A percentile compares a stretch with the other conserved stretches of the same genome.
phyloP scores from a whole-genome alignment of 345 rosid species.

The Ceriops decandra region DNA sequence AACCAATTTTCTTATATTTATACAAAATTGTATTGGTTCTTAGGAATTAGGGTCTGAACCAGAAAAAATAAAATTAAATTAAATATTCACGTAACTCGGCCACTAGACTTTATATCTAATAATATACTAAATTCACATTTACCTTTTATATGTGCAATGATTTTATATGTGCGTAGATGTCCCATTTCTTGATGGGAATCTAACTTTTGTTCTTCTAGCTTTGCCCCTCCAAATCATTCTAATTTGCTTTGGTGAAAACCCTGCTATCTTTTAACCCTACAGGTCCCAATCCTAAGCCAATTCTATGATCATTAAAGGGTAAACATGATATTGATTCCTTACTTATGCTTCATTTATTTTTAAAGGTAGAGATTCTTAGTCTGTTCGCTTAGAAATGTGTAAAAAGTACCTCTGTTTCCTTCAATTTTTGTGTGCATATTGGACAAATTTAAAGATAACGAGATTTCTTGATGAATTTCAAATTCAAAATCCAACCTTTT shows the following conservation, averaged over 20 bases:
- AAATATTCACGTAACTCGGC: too few relatives aligned
- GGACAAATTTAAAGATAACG: neutral
- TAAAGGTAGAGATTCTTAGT: neutral
- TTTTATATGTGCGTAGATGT: neutral
- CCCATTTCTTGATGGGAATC: slow-evolving; percentile 7
- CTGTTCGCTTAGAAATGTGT: neutral
- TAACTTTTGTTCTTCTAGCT: neutral
- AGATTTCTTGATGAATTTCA: slow-evolving; percentile 7
- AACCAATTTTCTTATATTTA: too few relatives aligned
- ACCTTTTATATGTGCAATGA: too few relatives aligned
- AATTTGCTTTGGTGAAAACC: slow-evolving; percentile 16
- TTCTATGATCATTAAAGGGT: neutral
- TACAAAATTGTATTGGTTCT: too few relatives aligned
- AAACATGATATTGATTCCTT: slow-evolving; percentile 9
- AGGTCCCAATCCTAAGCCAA: slow-evolving; percentile 13
- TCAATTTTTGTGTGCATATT: neutral
- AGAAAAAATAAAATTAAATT: too few relatives aligned
- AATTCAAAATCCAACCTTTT: too few relatives aligned
- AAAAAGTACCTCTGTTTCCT: neutral
- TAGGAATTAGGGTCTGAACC: too few relatives aligned
- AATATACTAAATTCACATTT: too few relatives aligned
- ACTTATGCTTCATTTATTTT: slow-evolving; percentile 7
- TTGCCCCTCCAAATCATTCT: slow-evolving; percentile 10
- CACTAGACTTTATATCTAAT: too few relatives aligned
- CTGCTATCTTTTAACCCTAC: neutral